Percentiles rank a stretch among this genome's conserved stretches.
Conservation (phyloP, 306 rosid genomes). For the Malus sylvestris region DNA sequence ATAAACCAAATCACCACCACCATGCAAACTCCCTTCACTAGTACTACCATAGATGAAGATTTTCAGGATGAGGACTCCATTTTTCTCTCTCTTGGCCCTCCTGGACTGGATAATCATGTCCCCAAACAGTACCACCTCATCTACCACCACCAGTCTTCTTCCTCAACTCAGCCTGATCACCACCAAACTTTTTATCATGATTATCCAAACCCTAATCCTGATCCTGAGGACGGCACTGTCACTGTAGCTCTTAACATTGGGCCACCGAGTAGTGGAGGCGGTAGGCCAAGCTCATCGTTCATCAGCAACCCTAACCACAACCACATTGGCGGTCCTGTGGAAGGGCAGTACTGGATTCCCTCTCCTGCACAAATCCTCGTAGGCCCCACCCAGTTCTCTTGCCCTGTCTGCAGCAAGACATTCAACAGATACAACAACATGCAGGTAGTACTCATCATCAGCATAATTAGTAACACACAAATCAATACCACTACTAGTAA, state of each 20-base stretch:
- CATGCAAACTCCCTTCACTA: conserved; percentile 49
- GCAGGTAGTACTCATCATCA: conserved; percentile 51
- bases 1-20: conserved; percentile 20
- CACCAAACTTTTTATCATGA: background rate
- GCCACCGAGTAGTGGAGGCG: conserved; percentile 28
- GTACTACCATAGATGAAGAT: conserved; percentile 18
- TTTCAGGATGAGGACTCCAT: conserved; percentile 37
- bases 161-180: conserved; percentile 16
- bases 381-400: conserved; percentile 95
- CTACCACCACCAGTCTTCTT: background rate
- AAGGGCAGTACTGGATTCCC: conserved; percentile 86
- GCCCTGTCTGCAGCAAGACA: conserved; percentile 84
- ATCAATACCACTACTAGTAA: background rate
- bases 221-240: conserved; percentile 13
- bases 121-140: conserved; percentile 4
- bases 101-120: conserved; percentile 37
- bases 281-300: background rate
- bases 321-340: conserved; percentile 10
- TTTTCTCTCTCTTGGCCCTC: conserved; percentile 71
- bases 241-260: conserved; percentile 83
- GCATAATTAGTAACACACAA: background rate
- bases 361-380: conserved; percentile 87
- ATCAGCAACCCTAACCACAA: conserved; percentile 21
- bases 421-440: conserved; percentile 95
- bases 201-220: conserved; percentile 29